Evolutionary conservation across 768 basidiomycete species (phyloP).

Genomic region (Trametes cinnabarina): DNA sequence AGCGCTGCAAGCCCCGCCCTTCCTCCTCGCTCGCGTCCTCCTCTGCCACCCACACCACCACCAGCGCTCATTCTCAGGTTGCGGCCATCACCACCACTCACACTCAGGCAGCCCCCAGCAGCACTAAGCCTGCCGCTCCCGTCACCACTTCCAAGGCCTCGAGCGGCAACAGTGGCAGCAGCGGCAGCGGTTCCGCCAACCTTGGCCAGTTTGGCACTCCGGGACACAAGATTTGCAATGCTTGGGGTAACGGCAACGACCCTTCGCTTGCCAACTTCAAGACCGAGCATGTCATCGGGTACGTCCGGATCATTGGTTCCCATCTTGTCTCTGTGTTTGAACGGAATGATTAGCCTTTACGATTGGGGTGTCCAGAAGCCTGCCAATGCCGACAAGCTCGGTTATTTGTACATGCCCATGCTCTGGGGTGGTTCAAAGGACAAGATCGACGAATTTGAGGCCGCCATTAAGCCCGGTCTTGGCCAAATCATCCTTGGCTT

Average conservation of each 20-base stretch:
- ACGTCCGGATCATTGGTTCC: conserved; percentile 15
- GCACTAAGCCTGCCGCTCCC: conserved; percentile 19
- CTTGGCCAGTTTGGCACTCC: conserved; percentile 4
- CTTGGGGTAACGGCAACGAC: conserved; percentile 62
- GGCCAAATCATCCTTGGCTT: conserved; percentile 51
- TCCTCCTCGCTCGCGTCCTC: conserved; percentile 19
- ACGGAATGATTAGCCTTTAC: conserved; percentile 43
- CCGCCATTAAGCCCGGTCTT: conserved; percentile 48
- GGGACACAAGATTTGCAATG: conserved; percentile 55
- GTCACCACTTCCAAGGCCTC: conserved; percentile 15
- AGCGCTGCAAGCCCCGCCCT: conserved; percentile 60
- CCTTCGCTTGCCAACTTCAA: conserved; percentile 50
- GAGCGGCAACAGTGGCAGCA: conserved; percentile 6
- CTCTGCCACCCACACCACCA: conserved; percentile 3
- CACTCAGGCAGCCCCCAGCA: conserved; percentile 17
- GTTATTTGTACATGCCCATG: conserved; percentile 62
- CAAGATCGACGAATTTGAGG: conserved; percentile 42
- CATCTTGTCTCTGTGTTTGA: background rate
- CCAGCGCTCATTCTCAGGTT: conserved; percentile 11
- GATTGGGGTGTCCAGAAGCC: conserved; percentile 64
- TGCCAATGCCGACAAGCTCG: conserved; percentile 38
- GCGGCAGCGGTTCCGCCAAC: conserved; percentile 1
- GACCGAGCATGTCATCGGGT: conserved; percentile 45
- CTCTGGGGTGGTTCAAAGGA: conserved; percentile 62
- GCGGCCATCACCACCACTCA: conserved; percentile 19